Percentiles rank a stretch among this genome's conserved stretches.
Evolutionary conservation across 1,284 basidiomycete species (phyloP).

Genomic region (Heliocybe sulcata): DNA sequence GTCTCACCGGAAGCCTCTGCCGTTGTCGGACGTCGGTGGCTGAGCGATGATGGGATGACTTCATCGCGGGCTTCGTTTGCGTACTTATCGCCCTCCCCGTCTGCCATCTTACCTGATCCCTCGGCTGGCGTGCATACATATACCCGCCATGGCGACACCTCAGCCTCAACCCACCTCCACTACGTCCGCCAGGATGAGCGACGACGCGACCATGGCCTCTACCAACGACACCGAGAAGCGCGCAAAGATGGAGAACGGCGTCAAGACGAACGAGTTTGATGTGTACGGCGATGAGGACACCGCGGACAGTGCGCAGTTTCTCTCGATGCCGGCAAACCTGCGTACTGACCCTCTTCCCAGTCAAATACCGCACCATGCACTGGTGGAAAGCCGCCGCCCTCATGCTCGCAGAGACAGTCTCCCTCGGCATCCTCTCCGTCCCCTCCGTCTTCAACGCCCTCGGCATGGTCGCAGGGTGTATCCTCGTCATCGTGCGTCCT

Average conservation of each 20-base stretch:
- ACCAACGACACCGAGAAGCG: neutral
- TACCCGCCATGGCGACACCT: no score
- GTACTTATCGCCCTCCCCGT: no score
- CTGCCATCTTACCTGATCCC: no score
- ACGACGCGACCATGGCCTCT: neutral
- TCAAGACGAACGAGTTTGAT: conserved; percentile 7
- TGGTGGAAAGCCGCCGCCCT: conserved; percentile 27
- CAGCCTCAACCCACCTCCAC: no score
- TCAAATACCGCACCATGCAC: conserved; percentile 26
- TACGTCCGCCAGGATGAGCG: no score
- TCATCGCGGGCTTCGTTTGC: no score
- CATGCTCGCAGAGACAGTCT: conserved; percentile 26
- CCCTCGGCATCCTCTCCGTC: conserved; percentile 22
- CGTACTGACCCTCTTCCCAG: conserved; percentile 8
- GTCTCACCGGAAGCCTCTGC: no score
- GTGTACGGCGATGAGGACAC: conserved; percentile 10
- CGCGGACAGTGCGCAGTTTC: conserved; percentile 12
- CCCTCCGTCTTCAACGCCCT: conserved; percentile 21
- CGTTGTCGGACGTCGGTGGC: no score
- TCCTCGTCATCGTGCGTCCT: conserved; percentile 19
- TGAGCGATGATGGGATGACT: no score
- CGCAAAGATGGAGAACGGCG: neutral
- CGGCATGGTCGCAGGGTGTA: conserved; percentile 22
- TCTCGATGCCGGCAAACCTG: neutral
- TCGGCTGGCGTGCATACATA: no score